These are phyloP conservation scores for Candida anutae DNA, from an alignment of 1,139 yeast genomes.

Conservation along the genomic window DNA sequence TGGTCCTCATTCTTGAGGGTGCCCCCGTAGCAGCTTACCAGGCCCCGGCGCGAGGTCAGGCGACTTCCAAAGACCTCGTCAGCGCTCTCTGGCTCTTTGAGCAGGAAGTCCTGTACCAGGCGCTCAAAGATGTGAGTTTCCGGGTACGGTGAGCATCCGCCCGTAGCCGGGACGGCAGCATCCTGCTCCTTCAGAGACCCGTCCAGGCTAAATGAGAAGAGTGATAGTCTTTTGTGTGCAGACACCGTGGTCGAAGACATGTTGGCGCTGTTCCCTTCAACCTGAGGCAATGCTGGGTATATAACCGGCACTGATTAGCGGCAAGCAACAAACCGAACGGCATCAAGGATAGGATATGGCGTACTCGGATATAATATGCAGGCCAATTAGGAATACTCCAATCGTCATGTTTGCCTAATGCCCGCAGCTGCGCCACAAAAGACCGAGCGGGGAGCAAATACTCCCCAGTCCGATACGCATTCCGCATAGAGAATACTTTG, in stretches of 20 bases:
- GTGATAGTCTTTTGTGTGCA: background rate
- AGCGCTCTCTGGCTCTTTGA: slow-evolving; percentile 3
- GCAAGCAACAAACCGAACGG: too few species aligned
- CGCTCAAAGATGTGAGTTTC: slow-evolving; percentile 53
- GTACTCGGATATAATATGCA: too few species aligned
- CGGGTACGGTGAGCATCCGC: slow-evolving; percentile 34
- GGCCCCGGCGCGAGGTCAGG: slow-evolving; percentile 1
- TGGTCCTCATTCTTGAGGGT: slow-evolving; percentile 45
- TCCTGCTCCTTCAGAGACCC: slow-evolving; percentile 1
- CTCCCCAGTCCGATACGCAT: too few species aligned
- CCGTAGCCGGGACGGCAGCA: background rate
- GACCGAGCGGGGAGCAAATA: too few species aligned
- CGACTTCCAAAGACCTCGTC: slow-evolving; percentile 1
- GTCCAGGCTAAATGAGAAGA: slow-evolving; percentile 1
- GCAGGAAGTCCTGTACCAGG: slow-evolving; percentile 44
- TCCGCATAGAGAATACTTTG: too few species aligned
- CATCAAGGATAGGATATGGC: too few species aligned
- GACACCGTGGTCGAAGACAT: background rate
- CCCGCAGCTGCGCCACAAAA: too few species aligned
- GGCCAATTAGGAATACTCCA: too few species aligned
- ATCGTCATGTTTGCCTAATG: too few species aligned
- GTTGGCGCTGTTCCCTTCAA: too few species aligned
- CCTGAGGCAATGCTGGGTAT: too few species aligned
- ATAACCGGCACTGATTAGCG: too few species aligned
- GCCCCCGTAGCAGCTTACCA: slow-evolving; percentile 3